Percentiles rank a stretch among this genome's conserved stretches.
phyloP scores from a whole-genome alignment of 805 yeast species.

The Schizosaccharomyces osmophilus region DNA sequence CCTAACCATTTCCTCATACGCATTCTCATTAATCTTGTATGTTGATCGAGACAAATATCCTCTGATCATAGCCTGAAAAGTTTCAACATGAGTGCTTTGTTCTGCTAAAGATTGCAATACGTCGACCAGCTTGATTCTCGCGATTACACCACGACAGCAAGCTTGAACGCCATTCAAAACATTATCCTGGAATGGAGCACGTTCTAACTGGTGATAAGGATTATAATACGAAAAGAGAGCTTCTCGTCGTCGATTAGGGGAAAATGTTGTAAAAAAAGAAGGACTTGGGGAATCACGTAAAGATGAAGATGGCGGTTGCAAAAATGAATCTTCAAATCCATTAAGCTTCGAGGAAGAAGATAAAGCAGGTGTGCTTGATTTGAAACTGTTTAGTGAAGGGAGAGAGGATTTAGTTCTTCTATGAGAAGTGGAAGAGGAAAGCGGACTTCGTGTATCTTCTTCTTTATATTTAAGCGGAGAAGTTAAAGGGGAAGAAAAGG shows the following conservation, averaged over 20 bases:
- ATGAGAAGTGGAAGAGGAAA: neutral
- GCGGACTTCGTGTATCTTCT: neutral
- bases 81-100: neutral
- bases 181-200: neutral
- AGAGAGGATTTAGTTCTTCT: neutral
- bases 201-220: neutral
- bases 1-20: slow-evolving; percentile 2
- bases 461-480: neutral
- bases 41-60: neutral
- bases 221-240: neutral
- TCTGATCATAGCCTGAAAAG: neutral
- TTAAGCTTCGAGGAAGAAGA: neutral
- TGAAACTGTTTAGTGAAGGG: neutral
- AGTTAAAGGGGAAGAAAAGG: neutral
- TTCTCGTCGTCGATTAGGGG: neutral
- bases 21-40: neutral
- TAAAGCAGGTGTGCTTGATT: neutral
- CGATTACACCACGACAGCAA: slow-evolving; percentile 2
- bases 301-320: neutral
- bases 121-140: neutral
- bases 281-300: neutral
- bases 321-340: neutral
- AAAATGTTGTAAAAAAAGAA: neutral
- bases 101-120: neutral
- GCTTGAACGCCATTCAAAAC: neutral